These are phyloP conservation scores for Trypanosoma grayi DNA, from an alignment of 208 protist genomes.

Conservation along the genomic window DNA sequence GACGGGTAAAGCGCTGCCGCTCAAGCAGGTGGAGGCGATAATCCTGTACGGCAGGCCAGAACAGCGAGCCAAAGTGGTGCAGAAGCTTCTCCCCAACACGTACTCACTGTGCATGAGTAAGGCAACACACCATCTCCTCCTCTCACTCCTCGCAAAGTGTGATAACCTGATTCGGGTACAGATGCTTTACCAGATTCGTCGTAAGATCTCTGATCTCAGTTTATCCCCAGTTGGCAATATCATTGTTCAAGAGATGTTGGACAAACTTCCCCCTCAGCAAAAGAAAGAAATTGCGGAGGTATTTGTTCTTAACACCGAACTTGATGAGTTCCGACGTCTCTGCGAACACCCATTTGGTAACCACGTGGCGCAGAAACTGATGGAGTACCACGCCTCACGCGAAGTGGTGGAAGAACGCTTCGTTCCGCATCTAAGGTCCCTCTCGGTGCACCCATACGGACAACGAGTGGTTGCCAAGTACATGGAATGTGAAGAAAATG, in stretches of 20 bases:
- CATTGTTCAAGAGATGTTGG: slow-evolving; percentile 78
- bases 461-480: slow-evolving; percentile 80
- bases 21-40: slow-evolving; percentile 87
- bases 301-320: slow-evolving; percentile 77
- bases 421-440: slow-evolving; percentile 29
- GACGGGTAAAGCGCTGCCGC: slow-evolving; percentile 72
- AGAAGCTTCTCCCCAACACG: slow-evolving; percentile 66
- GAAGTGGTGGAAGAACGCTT: slow-evolving; percentile 61
- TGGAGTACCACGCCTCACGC: slow-evolving; percentile 61
- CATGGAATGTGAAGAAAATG: slow-evolving; percentile 39
- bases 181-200: slow-evolving; percentile 78
- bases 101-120: slow-evolving; percentile 78
- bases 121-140: slow-evolving; percentile 73
- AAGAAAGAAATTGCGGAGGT: slow-evolving; percentile 79
- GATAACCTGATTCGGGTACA: slow-evolving; percentile 77
- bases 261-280: slow-evolving; percentile 70
- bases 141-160: slow-evolving; percentile 69
- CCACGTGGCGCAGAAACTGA: slow-evolving; percentile 82
- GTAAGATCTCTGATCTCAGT: slow-evolving; percentile 71
- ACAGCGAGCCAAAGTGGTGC: slow-evolving; percentile 79
- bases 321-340: slow-evolving; percentile 69
- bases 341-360: slow-evolving; percentile 85
- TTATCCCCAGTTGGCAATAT: slow-evolving; percentile 74
- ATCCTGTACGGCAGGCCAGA: slow-evolving; percentile 80
- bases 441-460: slow-evolving; percentile 61